Conservation (phyloP, 2,329 filamentous ascomycete species). For the Aspergillus fumigatus region DNA sequence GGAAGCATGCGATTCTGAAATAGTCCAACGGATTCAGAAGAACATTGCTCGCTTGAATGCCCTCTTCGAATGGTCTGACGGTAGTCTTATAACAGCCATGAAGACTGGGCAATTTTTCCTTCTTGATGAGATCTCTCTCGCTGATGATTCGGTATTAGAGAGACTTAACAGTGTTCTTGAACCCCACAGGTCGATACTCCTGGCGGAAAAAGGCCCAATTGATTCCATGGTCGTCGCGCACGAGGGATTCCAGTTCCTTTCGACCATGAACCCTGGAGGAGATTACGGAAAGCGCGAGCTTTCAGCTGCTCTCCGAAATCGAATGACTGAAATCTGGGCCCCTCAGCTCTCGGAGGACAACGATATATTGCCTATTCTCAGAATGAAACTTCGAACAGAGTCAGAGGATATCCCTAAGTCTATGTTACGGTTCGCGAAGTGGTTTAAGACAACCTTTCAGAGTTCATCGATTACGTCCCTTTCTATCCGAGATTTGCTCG, state of each 20-base stretch:
- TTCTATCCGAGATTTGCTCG: constrained; percentile 86
- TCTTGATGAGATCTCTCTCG: constrained; percentile 94
- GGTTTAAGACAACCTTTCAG: constrained; percentile 81
- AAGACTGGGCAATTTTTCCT: constrained; percentile 84
- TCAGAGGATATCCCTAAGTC: constrained; percentile 57
- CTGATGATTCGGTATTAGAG: constrained; percentile 95
- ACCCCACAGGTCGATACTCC: constrained; percentile 73
- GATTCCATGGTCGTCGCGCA: constrained; percentile 73
- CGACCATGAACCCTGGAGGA: constrained; percentile 98
- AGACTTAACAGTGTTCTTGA: constrained; percentile 95
- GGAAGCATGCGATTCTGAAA: constrained; percentile 45
- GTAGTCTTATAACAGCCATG: constrained; percentile 91
- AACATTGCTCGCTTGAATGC: constrained; percentile 67
- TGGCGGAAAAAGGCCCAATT: constrained; percentile 88
- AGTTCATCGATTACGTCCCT: constrained; percentile 71
- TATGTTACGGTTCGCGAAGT: constrained; percentile 83
- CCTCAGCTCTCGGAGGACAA: constrained; percentile 77
- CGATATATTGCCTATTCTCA: constrained; percentile 83
- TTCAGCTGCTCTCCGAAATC: constrained; percentile 88
- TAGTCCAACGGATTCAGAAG: constrained; percentile 41
- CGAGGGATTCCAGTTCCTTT: constrained; percentile 87
- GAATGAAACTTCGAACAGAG: constrained; percentile 61
- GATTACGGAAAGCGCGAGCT: constrained; percentile 98
- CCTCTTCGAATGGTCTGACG: constrained; percentile 94
- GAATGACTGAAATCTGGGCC: constrained; percentile 99